phyloP scores from a whole-genome alignment of 2,329 filamentous ascomycete genomes.

The Lomentospora prolificans region DNA sequence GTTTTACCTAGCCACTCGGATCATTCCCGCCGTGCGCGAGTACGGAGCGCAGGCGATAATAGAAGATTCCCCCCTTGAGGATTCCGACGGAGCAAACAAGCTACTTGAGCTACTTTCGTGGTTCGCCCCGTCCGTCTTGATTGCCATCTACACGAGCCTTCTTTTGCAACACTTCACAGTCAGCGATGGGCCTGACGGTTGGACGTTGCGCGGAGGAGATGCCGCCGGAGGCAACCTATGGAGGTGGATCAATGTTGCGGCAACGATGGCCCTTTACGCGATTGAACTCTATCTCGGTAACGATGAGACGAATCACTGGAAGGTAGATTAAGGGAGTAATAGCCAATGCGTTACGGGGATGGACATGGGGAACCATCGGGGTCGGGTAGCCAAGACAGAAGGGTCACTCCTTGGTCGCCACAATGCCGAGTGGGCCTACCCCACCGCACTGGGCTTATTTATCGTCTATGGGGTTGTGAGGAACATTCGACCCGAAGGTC shows the following conservation, averaged over 20 bases:
- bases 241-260: slow-evolving; percentile 87
- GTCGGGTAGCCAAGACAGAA: no score
- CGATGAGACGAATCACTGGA: slow-evolving; percentile 88
- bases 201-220: slow-evolving; percentile 77
- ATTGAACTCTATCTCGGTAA: slow-evolving; percentile 82
- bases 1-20: slow-evolving; percentile 88
- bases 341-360: no score
- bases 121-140: slow-evolving; percentile 90
- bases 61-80: slow-evolving; percentile 76
- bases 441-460: not conserved
- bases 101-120: slow-evolving; percentile 78
- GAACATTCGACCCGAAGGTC: not conserved
- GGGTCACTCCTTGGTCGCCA: no score
- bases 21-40: slow-evolving; percentile 87
- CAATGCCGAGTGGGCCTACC: not conserved
- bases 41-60: slow-evolving; percentile 74
- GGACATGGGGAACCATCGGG: no score
- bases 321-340: slow-evolving; percentile 59
- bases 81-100: slow-evolving; percentile 71
- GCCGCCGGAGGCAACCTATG: slow-evolving; percentile 70
- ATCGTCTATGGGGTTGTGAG: not conserved
- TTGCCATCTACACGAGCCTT: slow-evolving; percentile 92
- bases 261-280: slow-evolving; percentile 82
- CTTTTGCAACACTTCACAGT: slow-evolving; percentile 91
- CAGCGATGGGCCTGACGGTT: slow-evolving; percentile 60